Percentiles rank a stretch among this genome's conserved stretches.
Evolutionary conservation across 306 rosid species (phyloP).

Genomic region (Prunus mongolica): DNA sequence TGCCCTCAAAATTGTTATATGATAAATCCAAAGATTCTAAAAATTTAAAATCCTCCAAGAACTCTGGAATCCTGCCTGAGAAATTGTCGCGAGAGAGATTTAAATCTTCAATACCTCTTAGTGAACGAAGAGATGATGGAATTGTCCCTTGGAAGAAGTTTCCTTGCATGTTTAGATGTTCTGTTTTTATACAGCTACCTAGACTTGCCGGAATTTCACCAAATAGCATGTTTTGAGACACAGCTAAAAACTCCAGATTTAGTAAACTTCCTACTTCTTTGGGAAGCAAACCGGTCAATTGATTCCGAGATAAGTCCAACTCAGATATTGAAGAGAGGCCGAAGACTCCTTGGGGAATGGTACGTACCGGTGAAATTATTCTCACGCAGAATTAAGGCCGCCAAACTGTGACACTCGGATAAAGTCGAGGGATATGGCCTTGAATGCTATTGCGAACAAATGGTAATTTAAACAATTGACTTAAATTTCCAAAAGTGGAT

Average conservation of each 20-base stretch:
- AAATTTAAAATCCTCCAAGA: neutral
- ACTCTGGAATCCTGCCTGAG: neutral
- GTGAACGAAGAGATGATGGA: neutral
- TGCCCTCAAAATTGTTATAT: neutral
- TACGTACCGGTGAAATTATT: no score
- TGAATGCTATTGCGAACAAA: no score
- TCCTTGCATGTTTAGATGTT: neutral
- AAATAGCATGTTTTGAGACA: slow-evolving; percentile 1
- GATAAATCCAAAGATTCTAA: neutral
- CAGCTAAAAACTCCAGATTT: neutral
- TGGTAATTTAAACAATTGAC: no score
- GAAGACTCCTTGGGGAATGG: no score
- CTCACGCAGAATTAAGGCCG: no score
- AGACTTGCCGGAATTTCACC: neutral
- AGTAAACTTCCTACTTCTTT: neutral
- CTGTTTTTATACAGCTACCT: neutral
- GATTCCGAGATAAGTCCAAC: no score
- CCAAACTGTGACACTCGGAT: no score
- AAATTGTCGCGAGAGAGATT: neutral
- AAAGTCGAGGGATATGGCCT: no score
- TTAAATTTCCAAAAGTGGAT: no score
- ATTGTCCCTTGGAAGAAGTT: neutral
- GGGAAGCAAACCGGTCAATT: no score
- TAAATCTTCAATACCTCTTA: slow-evolving; percentile 3
- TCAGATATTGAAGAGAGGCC: no score